phyloP scores from a whole-genome alignment of 345 rosid species.

The Lumnitzera racemosa region DNA sequence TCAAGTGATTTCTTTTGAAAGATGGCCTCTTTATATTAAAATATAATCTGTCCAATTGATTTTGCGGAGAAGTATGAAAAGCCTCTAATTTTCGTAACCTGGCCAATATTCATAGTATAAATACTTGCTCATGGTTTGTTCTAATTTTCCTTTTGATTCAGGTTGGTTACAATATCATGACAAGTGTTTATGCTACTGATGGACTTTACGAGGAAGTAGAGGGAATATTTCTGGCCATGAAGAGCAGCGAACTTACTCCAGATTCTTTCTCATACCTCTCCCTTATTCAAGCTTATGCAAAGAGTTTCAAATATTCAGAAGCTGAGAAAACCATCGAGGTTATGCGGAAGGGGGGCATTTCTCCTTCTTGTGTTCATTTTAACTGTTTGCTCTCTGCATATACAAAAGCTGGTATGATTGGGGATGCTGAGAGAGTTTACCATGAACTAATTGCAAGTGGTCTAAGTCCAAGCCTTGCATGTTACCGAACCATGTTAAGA shows the following conservation, averaged over 20 bases:
- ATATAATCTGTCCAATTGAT: too few relatives aligned
- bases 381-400: slow-evolving; percentile 43
- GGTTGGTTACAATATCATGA: slow-evolving; percentile 72
- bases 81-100: too few relatives aligned
- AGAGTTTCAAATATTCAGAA: slow-evolving; percentile 38
- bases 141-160: slow-evolving; percentile 16
- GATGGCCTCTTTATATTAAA: too few relatives aligned
- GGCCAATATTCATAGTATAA: too few relatives aligned
- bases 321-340: slow-evolving; percentile 49
- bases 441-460: slow-evolving; percentile 26
- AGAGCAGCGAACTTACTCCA: slow-evolving; percentile 36
- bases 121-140: not conserved
- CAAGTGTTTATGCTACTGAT: slow-evolving; percentile 33
- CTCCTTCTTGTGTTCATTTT: slow-evolving; percentile 46
- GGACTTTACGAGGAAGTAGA: slow-evolving; percentile 43
- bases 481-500: slow-evolving; percentile 46
- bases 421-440: slow-evolving; percentile 54
- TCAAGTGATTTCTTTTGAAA: too few relatives aligned
- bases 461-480: slow-evolving; percentile 41
- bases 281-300: slow-evolving; percentile 47
- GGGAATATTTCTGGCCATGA: slow-evolving; percentile 52
- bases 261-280: slow-evolving; percentile 48
- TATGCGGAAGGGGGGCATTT: slow-evolving; percentile 46
- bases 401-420: slow-evolving; percentile 46
- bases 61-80: too few relatives aligned